Evolutionary conservation across 257 asterid genomes (phyloP), one percentile per base, ranked within the genome.

Genomic region (Petunia secreta): DNA sequence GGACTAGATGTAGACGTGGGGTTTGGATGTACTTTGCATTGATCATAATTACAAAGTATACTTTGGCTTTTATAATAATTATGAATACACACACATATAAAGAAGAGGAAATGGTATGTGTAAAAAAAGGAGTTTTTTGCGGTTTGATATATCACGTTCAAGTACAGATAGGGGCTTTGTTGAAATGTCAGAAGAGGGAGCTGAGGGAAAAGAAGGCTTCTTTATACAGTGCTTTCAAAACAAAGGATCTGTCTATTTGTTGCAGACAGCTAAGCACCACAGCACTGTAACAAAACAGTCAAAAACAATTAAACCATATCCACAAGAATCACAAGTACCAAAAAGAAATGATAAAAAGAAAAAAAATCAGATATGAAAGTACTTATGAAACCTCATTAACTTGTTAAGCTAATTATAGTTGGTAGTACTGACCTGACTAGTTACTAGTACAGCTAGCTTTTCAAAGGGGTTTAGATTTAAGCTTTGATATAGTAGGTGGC

Each of bases 21-120:
- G 13, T 38, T 63, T 37, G 50, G 60, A 57, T 75, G 75, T 82
- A 81, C 80, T 82, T 84, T 75, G 89, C 92, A 88, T 90, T 87
- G 90, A 88, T 86, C 91, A 85, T 80, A 87, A 88, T 87, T 81
- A 84, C 87, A 83, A 85, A 77, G 46, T 69, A 25, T 25, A 86
- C 84, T 84, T 87, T 80, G 85, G 85, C 88, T 81, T 83, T 86
- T 81, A 81, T 83, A 74, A 54, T 9, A 54, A 64, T 67, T 83
- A 77, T 79, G 84, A 78, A 74, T 75, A 53, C 75, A 78, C 25
- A 83, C 8, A 73, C 37, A 14, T 57, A 73, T 46, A 63, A 57
- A 79, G 14, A 54, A 54, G 59, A 54, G 59, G 59, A 54, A 54
- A 54, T 54, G 13, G 60, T 66, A 8, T 60, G 80, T 83, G 73